These are phyloP conservation scores for Globisporangium perplexum DNA, from an alignment of 352 stramenopile genomes.

Conservation along the genomic window DNA sequence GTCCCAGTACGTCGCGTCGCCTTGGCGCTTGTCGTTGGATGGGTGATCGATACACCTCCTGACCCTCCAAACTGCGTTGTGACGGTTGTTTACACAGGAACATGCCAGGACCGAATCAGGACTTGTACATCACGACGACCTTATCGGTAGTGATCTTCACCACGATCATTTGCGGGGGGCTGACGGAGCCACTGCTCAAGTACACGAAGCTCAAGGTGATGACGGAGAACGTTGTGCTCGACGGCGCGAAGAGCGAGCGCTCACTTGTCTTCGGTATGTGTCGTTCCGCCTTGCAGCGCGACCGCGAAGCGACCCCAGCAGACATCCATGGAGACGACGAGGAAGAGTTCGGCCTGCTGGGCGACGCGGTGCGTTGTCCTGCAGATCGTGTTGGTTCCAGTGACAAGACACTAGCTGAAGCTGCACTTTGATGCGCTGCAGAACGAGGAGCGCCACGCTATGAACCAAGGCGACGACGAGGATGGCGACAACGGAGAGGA, in stretches of 20 bases:
- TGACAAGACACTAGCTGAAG: neutral
- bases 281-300: slow-evolving; percentile 2
- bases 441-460: slow-evolving; percentile 27
- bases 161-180: slow-evolving; percentile 92
- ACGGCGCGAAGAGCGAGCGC: neutral
- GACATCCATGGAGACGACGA: slow-evolving; percentile 12
- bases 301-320: slow-evolving; percentile 5
- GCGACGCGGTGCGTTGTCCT: slow-evolving; percentile 19
- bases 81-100: slow-evolving; percentile 43
- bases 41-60: neutral
- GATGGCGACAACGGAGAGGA: slow-evolving; percentile 18
- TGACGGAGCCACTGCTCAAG: slow-evolving; percentile 88
- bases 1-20: slow-evolving; percentile 43
- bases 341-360: slow-evolving; percentile 37
- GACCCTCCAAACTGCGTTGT: neutral
- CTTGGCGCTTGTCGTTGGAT: neutral
- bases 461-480: slow-evolving; percentile 6
- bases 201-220: slow-evolving; percentile 61
- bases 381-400: too few species aligned
- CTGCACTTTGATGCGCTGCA: neutral
- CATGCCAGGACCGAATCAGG: slow-evolving; percentile 92
- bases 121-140: slow-evolving; percentile 77
- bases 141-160: slow-evolving; percentile 94
- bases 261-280: neutral
- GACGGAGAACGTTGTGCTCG: neutral